A percentile compares a stretch with the other conserved stretches of the same genome.
Conservation (phyloP, 108 stramenopile species). For the Aurantiochytrium sp. region DNA sequence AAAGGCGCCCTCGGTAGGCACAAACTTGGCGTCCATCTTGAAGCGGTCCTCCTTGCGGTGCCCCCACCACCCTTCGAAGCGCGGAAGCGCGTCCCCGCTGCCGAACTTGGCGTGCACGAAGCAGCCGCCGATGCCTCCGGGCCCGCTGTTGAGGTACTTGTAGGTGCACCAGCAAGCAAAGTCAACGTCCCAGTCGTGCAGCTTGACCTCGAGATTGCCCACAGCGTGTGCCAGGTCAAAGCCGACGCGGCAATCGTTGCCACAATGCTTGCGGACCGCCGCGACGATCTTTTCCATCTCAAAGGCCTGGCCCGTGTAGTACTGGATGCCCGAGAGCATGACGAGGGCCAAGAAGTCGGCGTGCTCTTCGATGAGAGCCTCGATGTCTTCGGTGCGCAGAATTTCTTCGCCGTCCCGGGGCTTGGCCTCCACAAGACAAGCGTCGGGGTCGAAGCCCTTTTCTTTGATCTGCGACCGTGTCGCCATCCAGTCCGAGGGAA, state of each 20-base stretch:
- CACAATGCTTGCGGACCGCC: neutral
- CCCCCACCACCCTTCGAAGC: conserved; percentile 50
- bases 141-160: conserved; percentile 52
- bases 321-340: conserved; percentile 46
- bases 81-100: neutral
- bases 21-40: conserved; percentile 34
- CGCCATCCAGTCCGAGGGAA: conserved; percentile 48
- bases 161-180: conserved; percentile 58
- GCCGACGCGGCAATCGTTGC: conserved; percentile 30
- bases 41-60: conserved; percentile 41
- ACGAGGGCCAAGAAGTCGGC: conserved; percentile 35
- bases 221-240: conserved; percentile 49
- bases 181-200: conserved; percentile 49
- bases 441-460: conserved; percentile 37
- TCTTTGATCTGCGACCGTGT: conserved; percentile 35
- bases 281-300: conserved; percentile 18
- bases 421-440: neutral
- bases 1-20: conserved; percentile 37
- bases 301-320: conserved; percentile 46
- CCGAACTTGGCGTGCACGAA: conserved; percentile 46
- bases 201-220: conserved; percentile 41
- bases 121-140: conserved; percentile 47
- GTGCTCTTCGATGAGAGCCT: neutral
- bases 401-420: conserved; percentile 35
- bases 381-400: conserved; percentile 37